phyloP scores from a whole-genome alignment of 2,329 filamentous ascomycete species.

The Phialophora tarda region DNA sequence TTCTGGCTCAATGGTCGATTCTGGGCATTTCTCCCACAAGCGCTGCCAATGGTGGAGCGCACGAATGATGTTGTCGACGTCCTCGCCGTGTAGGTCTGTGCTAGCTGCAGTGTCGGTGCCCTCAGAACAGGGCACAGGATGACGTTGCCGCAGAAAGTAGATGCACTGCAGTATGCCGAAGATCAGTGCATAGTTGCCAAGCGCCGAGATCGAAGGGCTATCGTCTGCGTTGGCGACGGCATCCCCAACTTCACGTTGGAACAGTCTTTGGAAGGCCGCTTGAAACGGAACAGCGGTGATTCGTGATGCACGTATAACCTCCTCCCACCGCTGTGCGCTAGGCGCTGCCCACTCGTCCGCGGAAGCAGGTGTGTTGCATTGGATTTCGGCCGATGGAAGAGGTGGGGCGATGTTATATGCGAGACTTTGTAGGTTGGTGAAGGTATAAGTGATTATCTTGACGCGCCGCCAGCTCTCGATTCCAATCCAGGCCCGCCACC shows the following conservation, averaged over 20 bases:
- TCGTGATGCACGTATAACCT: conserved; percentile 5
- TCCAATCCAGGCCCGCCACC: conserved; percentile 5
- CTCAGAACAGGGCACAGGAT: not conserved
- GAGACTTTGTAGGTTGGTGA: conserved; percentile 5
- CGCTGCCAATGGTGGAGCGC: conserved; percentile 14
- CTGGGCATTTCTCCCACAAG: conserved; percentile 11
- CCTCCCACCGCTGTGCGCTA: conserved; percentile 14
- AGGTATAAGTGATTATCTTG: conserved; percentile 17
- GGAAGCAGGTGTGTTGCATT: conserved; percentile 7
- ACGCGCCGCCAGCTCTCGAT: conserved; percentile 8
- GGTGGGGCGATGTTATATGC: conserved; percentile 17
- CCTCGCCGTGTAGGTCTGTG: conserved; percentile 6
- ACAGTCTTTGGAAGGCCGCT: conserved; percentile 6
- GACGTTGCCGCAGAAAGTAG: conserved; percentile 10
- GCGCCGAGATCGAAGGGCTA: conserved; percentile 1
- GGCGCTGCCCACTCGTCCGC: conserved; percentile 12
- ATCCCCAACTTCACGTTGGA: conserved; percentile 1
- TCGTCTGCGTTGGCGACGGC: not conserved
- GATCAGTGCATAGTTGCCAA: conserved; percentile 15
- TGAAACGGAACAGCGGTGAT: conserved; percentile 14
- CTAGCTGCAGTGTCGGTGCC: not conserved
- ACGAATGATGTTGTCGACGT: conserved; percentile 11
- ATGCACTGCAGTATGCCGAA: conserved; percentile 13
- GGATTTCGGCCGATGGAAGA: conserved; percentile 7
- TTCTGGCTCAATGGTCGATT: conserved; percentile 13